Conservation (phyloP, 2,329 filamentous ascomycete species). For the Arthrinium phaeospermum region DNA sequence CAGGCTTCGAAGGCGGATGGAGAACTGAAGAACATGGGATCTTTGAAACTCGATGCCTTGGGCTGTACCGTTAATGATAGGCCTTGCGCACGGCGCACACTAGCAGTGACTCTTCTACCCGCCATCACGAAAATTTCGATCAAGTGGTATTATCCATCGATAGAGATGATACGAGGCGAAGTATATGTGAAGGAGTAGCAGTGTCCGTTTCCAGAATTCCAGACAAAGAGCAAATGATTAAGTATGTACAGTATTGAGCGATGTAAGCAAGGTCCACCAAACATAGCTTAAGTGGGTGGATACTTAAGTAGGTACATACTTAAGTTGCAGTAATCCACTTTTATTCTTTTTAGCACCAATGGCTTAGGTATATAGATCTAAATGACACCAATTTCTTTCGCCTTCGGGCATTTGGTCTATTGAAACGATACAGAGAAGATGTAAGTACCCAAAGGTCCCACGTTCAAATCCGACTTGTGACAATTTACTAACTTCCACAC, state of each 20-base stretch:
- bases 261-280: no score
- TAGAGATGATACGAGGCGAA: no score
- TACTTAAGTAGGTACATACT: background rate
- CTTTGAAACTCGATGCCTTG: conserved; percentile 9
- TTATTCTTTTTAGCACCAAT: background rate
- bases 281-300: background rate
- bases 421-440: conserved; percentile 39
- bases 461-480: conserved; percentile 5
- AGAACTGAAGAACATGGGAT: conserved; percentile 24
- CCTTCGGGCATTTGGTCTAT: conserved; percentile 43
- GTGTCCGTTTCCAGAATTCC: background rate
- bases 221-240: background rate
- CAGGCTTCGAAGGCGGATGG: conserved; percentile 23
- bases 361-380: background rate
- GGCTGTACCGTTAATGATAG: background rate
- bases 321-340: background rate
- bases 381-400: conserved; percentile 25
- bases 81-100: background rate
- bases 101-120: background rate
- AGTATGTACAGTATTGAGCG: background rate
- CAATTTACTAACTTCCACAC: conserved; percentile 22
- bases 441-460: conserved; percentile 6
- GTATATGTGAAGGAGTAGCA: background rate
- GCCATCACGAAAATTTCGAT: background rate
- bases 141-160: background rate